A percentile compares a stretch with the other conserved stretches of the same genome.
These are phyloP conservation scores for Penicillium bialowiezense DNA, from an alignment of 495 filamentous ascomycete genomes.

Conservation along the genomic window DNA sequence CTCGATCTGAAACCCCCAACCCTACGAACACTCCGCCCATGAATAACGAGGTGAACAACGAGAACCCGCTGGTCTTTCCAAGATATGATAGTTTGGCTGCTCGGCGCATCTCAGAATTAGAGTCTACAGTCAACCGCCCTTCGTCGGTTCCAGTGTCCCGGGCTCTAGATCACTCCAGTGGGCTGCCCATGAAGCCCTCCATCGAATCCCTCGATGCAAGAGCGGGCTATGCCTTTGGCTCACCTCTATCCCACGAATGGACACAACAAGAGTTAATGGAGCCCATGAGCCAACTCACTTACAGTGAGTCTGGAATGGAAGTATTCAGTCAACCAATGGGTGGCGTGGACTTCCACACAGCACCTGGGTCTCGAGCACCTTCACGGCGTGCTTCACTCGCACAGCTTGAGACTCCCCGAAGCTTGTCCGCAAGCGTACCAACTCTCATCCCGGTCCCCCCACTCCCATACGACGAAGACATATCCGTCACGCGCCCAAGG, in stretches of 20 bases:
- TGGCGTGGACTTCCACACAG: slow-evolving; percentile 23
- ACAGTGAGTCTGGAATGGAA: slow-evolving; percentile 36
- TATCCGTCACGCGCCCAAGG: slow-evolving; percentile 19
- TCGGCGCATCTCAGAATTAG: slow-evolving; percentile 16
- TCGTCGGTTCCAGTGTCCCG: slow-evolving; percentile 22
- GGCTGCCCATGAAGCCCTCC: slow-evolving; percentile 33
- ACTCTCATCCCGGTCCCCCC: slow-evolving; percentile 20
- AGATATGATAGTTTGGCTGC: slow-evolving; percentile 30
- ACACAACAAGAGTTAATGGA: slow-evolving; percentile 27
- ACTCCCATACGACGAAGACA: slow-evolving; percentile 33
- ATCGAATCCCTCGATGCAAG: slow-evolving; percentile 32
- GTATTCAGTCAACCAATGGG: slow-evolving; percentile 12
- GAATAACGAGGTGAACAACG: slow-evolving; percentile 21
- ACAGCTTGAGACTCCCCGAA: slow-evolving; percentile 16
- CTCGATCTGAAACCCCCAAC: slow-evolving; percentile 10
- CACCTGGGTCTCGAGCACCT: slow-evolving; percentile 22
- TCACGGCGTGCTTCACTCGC: slow-evolving; percentile 26
- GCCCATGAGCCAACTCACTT: slow-evolving; percentile 29
- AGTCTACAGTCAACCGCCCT: slow-evolving; percentile 18
- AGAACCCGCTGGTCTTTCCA: slow-evolving; percentile 29
- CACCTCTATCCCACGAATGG: slow-evolving; percentile 31
- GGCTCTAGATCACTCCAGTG: slow-evolving; percentile 12
- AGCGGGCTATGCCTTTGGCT: slow-evolving; percentile 26
- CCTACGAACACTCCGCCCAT: neutral
- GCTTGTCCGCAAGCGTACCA: slow-evolving; percentile 33